Evolutionary conservation across 345 rosid species (phyloP).

Genomic region (Zanthoxylum bungeanum): DNA sequence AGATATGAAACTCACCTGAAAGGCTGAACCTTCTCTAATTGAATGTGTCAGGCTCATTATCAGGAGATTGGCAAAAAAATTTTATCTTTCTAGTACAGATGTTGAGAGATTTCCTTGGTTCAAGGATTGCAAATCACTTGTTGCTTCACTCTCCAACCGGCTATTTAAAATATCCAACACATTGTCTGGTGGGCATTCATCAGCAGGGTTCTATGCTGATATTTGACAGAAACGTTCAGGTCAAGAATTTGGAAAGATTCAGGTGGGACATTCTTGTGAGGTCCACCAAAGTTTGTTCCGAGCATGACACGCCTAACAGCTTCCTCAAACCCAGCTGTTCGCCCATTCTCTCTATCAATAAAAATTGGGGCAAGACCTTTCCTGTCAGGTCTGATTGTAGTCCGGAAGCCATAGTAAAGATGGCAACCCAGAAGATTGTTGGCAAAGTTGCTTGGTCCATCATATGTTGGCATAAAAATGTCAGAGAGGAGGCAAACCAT

Average conservation of each 20-base stretch:
- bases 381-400: conserved; percentile 90
- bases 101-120: conserved; percentile 39
- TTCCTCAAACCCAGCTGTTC: conserved; percentile 63
- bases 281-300: conserved; percentile 89
- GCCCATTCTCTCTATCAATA: conserved; percentile 70
- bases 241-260: conserved; percentile 99
- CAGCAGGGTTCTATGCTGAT: conserved; percentile 55
- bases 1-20: conserved; percentile 27
- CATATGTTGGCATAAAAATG: conserved; percentile 97
- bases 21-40: conserved; percentile 9
- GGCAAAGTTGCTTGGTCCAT: conserved; percentile 99
- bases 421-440: conserved; percentile 98
- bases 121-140: conserved; percentile 34
- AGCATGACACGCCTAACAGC: conserved; percentile 81
- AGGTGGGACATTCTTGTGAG: conserved; percentile 79
- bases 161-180: conserved; percentile 64
- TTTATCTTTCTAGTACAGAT: conserved; percentile 41
- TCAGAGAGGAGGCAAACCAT: conserved; percentile 98
- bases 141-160: conserved; percentile 45
- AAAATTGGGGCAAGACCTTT: conserved; percentile 87
- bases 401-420: conserved; percentile 95
- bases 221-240: conserved; percentile 95
- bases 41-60: not conserved
- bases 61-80: not conserved
- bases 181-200: conserved; percentile 90